Base-by-base conservation (phyloP, 2,329 filamentous ascomycete genomes). In the Fusarium bactridioides region DNA sequence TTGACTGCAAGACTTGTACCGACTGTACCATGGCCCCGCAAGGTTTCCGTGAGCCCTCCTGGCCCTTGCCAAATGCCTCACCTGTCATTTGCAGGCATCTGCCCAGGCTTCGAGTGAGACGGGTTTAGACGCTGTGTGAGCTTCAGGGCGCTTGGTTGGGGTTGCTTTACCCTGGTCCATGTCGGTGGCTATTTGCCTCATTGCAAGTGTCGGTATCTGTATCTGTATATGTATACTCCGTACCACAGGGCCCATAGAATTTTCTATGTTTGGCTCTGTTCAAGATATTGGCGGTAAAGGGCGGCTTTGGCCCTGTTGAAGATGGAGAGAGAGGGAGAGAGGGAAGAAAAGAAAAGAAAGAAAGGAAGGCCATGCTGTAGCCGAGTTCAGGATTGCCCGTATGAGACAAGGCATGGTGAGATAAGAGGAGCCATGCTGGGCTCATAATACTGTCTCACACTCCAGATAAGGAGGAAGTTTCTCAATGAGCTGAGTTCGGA, bases 71-170 rank as follows among this genome's bases (percentile, higher is more conserved):
- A 27, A 63, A 57, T 50, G 50, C 58, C 55, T 64, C 35, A 33
- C 41, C 33, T 55, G 19, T 27, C 25, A 43, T 69, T 50, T 56
- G 60, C 38, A 57, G 51, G 59, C 41, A 37, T 55, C 12, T 50
- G 37, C 38, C 41, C 45, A 66, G 58, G 48, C 58, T 40, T 45
- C 11, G 35, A 38, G 33, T 74, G 50, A 65, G 67, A 76, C 35
- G 59, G 69, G 69, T 55, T 64, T 71, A 69, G 63, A 61, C 37
- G 61, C 62, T 73, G 74, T 76, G 74, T 68, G 74, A 71, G 62
- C 61, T 71, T 73, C 71, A 74, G 74, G 74, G 74, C 66, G 73
- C 71, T 73, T 76, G 73, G 41, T 65, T 48, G 38, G 61, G 48
- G 60, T 61, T 48, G 29, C 33, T 66, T 69, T 23, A 69, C 60